These are phyloP conservation scores for Filobasidium floriforme DNA, from an alignment of 768 basidiomycete species.

Conservation along the genomic window DNA sequence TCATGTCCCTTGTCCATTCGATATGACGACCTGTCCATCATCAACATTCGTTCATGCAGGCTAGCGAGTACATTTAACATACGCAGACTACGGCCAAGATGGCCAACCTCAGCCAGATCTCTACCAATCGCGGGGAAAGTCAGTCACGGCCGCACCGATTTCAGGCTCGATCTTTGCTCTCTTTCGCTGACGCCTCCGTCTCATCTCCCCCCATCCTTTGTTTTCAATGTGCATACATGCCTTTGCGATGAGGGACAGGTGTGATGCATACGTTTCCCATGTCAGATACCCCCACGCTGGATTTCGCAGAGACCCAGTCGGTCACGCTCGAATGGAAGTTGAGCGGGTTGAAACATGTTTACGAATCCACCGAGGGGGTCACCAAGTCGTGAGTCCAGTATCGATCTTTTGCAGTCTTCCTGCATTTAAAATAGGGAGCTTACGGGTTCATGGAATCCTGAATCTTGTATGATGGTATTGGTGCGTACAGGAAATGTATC, in stretches of 20 bases:
- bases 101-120: background rate
- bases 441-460: background rate
- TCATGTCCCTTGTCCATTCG: too few relatives aligned
- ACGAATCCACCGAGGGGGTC: constrained; percentile 59
- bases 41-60: too few relatives aligned
- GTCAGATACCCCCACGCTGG: constrained; percentile 23
- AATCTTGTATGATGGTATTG: constrained; percentile 30
- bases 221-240: background rate
- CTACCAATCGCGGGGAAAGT: background rate
- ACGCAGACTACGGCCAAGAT: background rate
- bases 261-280: constrained; percentile 5
- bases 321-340: constrained; percentile 64
- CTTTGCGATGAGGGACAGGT: background rate
- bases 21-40: too few relatives aligned
- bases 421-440: too few relatives aligned
- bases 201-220: background rate
- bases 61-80: too few relatives aligned
- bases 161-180: background rate
- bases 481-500: constrained; percentile 62
- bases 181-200: background rate
- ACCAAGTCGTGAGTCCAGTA: constrained; percentile 45
- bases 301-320: constrained; percentile 41
- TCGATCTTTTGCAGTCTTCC: background rate
- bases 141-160: background rate
- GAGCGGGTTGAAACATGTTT: constrained; percentile 60